phyloP scores from a whole-genome alignment of 1,284 basidiomycete genomes.

The Cryptococcus sp. region DNA sequence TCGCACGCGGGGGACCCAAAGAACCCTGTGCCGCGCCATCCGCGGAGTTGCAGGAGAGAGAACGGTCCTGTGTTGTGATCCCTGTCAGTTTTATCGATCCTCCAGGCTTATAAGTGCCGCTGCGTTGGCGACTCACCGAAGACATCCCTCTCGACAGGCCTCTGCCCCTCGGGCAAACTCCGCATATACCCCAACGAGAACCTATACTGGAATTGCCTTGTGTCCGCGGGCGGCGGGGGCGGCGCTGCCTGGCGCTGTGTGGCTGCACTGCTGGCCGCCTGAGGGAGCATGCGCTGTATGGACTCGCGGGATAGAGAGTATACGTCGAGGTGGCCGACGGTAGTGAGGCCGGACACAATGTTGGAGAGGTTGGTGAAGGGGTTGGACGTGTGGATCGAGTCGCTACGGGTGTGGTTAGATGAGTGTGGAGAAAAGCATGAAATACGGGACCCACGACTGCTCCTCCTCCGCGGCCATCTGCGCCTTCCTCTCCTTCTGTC shows the following conservation, averaged over 20 bases:
- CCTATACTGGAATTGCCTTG: conserved; percentile 47
- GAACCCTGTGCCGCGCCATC: conserved; percentile 47
- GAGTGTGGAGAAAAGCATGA: not conserved
- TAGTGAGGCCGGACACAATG: conserved; percentile 44
- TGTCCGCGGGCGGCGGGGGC: conserved; percentile 27
- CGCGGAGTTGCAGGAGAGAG: conserved; percentile 32
- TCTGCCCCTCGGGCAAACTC: conserved; percentile 42
- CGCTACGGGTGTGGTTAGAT: conserved; percentile 16
- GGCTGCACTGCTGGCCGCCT: conserved; percentile 7
- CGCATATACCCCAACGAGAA: conserved; percentile 48
- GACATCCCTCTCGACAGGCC: conserved; percentile 49
- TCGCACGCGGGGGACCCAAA: conserved; percentile 48
- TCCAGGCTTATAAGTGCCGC: too few relatives aligned
- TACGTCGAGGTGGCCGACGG: conserved; percentile 49
- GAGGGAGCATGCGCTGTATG: conserved; percentile 49
- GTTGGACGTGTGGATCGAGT: conserved; percentile 31
- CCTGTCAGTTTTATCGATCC: too few relatives aligned
- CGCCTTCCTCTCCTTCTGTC: conserved; percentile 49
- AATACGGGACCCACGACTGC: conserved; percentile 28
- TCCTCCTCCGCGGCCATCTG: conserved; percentile 26
- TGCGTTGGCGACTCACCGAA: conserved; percentile 39
- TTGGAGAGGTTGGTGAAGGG: conserved; percentile 48
- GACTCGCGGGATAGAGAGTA: conserved; percentile 50
- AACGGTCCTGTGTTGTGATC: conserved; percentile 42
- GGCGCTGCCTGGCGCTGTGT: conserved; percentile 10